These are phyloP conservation scores for Physocladia obscura DNA, from an alignment of 192 early-diverging fungal species.

Conservation along the genomic window DNA sequence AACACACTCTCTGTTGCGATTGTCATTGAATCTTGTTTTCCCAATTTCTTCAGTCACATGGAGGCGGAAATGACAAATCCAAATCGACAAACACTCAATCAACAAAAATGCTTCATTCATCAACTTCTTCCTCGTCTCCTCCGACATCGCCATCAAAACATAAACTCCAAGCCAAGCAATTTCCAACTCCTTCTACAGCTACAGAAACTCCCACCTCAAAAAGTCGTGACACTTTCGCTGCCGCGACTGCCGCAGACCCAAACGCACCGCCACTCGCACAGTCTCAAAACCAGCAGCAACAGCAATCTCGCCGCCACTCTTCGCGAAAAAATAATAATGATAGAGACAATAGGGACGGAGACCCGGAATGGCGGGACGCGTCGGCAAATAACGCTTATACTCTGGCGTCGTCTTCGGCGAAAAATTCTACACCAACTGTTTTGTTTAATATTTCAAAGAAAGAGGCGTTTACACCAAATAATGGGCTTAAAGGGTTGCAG, in stretches of 20 bases:
- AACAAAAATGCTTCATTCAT: too few relatives aligned
- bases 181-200: too few relatives aligned
- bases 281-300: neutral
- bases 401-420: neutral
- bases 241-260: slow-evolving; percentile 6
- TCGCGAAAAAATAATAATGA: neutral
- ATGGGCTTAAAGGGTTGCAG: slow-evolving; percentile 53
- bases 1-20: too few relatives aligned
- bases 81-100: too few relatives aligned
- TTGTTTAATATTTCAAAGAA: slow-evolving; percentile 59
- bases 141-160: too few relatives aligned
- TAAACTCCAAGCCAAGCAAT: too few relatives aligned
- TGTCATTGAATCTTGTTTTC: too few relatives aligned
- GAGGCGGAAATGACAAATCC: too few relatives aligned
- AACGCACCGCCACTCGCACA: slow-evolving; percentile 8
- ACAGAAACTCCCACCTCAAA: too few relatives aligned
- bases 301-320: neutral
- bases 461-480: slow-evolving; percentile 53
- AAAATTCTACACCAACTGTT: slow-evolving; percentile 34
- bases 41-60: too few relatives aligned
- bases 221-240: neutral
- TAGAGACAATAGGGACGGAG: neutral
- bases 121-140: too few relatives aligned
- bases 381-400: neutral
- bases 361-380: neutral